These are phyloP conservation scores for Nowakowskiella sp. DNA, from an alignment of 192 early-diverging fungal genomes.

Conservation along the genomic window DNA sequence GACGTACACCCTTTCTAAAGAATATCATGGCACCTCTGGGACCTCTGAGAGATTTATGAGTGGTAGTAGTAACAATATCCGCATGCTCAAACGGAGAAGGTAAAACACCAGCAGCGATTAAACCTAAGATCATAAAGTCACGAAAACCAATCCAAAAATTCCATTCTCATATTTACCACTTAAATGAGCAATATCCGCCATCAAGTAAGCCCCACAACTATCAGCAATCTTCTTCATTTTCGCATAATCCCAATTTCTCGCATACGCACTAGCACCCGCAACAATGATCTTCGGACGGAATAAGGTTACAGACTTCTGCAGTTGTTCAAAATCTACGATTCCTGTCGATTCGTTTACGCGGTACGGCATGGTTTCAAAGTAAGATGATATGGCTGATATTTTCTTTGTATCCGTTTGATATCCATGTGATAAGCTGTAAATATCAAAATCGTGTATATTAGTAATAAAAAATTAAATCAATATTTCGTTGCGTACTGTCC, in stretches of 20 bases:
- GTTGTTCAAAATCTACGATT: slow-evolving; percentile 83
- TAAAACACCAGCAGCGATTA: slow-evolving; percentile 81
- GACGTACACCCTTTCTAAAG: slow-evolving; percentile 87
- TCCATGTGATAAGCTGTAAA: slow-evolving; percentile 82
- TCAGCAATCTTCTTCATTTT: slow-evolving; percentile 81
- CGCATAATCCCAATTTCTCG: slow-evolving; percentile 88
- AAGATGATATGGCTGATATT: slow-evolving; percentile 88
- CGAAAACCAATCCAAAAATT: slow-evolving; percentile 4
- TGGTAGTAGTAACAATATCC: slow-evolving; percentile 98
- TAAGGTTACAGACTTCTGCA: slow-evolving; percentile 67
- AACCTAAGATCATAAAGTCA: slow-evolving; percentile 32
- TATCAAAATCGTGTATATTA: slow-evolving; percentile 6
- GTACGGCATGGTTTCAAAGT: slow-evolving; percentile 97
- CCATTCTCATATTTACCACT: slow-evolving; percentile 41
- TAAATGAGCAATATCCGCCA: slow-evolving; percentile 97
- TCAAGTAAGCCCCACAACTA: slow-evolving; percentile 76
- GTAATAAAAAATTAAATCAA: not conserved
- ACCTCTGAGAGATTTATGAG: slow-evolving; percentile 97
- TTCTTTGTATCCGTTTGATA: slow-evolving; percentile 96
- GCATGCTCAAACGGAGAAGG: slow-evolving; percentile 85
- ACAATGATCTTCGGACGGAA: slow-evolving; percentile 96
- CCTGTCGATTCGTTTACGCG: slow-evolving; percentile 84
- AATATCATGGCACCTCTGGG: slow-evolving; percentile 98
- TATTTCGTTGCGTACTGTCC: slow-evolving; percentile 68
- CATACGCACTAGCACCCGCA: slow-evolving; percentile 90